Evolutionary conservation across 805 yeast genomes (phyloP).

Genomic region (Starmera quercuum): DNA sequence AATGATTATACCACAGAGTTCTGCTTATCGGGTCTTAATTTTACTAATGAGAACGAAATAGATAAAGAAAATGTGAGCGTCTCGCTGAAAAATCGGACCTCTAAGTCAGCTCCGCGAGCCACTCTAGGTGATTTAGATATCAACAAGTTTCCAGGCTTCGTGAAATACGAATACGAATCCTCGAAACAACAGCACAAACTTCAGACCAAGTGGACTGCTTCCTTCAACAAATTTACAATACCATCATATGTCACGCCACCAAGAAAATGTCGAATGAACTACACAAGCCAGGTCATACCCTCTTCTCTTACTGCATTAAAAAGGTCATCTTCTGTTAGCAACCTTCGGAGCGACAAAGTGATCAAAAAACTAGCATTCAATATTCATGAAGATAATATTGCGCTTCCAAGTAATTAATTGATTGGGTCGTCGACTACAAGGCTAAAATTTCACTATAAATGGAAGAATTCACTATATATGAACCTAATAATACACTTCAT

Average conservation of each 20-base stretch:
- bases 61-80: slow-evolving; percentile 15
- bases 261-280: slow-evolving; percentile 12
- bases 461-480: too few species aligned
- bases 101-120: slow-evolving; percentile 1
- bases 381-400: slow-evolving; percentile 18
- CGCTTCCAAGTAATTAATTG: too few species aligned
- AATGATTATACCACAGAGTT: slow-evolving; percentile 14
- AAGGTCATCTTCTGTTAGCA: slow-evolving; percentile 14
- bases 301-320: slow-evolving; percentile 7
- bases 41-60: slow-evolving; percentile 13
- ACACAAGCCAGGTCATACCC: slow-evolving; percentile 11
- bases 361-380: slow-evolving; percentile 18
- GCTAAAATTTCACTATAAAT: too few species aligned
- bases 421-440: too few species aligned
- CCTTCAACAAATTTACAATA: slow-evolving; percentile 5
- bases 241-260: slow-evolving; percentile 21
- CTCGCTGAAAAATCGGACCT: background rate
- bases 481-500: too few species aligned
- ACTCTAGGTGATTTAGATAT: slow-evolving; percentile 12
- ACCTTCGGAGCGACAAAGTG: slow-evolving; percentile 12
- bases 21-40: slow-evolving; percentile 5
- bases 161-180: slow-evolving; percentile 5
- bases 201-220: slow-evolving; percentile 11
- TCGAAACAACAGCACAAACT: slow-evolving; percentile 4
- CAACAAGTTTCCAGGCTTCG: slow-evolving; percentile 9